Conservation (phyloP, 352 stramenopile genomes). For the Phytopythium sindhum region DNA sequence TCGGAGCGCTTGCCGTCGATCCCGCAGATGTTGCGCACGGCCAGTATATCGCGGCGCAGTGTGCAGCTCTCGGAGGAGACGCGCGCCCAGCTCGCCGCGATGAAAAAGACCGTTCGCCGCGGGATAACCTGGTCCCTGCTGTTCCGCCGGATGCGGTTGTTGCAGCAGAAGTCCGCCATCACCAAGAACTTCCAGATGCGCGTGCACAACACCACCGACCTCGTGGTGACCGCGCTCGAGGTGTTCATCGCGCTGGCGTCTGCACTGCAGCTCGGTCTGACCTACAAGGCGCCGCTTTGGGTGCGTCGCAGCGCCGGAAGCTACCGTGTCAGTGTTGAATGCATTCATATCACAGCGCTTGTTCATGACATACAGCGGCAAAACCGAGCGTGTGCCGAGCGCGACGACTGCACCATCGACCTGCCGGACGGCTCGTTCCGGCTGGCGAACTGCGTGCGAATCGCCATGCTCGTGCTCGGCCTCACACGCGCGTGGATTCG, state of each 20-base stretch:
- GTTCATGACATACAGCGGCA: constrained; percentile 22
- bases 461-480: constrained; percentile 14
- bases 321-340: not conserved
- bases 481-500: constrained; percentile 16
- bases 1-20: not conserved
- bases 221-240: constrained; percentile 35
- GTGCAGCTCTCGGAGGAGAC: not conserved
- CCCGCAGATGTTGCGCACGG: not conserved
- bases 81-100: not conserved
- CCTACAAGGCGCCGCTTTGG: constrained; percentile 33
- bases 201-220: constrained; percentile 34
- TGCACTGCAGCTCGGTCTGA: constrained; percentile 35
- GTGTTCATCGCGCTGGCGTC: constrained; percentile 41
- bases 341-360: not conserved
- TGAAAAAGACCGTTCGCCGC: constrained; percentile 6
- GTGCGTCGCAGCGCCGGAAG: constrained; percentile 8
- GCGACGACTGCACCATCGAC: constrained; percentile 26
- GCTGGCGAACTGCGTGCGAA: constrained; percentile 26
- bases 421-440: constrained; percentile 38
- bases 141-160: constrained; percentile 3
- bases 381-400: constrained; percentile 34
- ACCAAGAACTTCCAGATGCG: constrained; percentile 39
- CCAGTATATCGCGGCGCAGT: not conserved
- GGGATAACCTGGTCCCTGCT: constrained; percentile 16
- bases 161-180: constrained; percentile 19